phyloP scores from a whole-genome alignment of 2,329 filamentous ascomycete species.

The Venturia oleaginea region DNA sequence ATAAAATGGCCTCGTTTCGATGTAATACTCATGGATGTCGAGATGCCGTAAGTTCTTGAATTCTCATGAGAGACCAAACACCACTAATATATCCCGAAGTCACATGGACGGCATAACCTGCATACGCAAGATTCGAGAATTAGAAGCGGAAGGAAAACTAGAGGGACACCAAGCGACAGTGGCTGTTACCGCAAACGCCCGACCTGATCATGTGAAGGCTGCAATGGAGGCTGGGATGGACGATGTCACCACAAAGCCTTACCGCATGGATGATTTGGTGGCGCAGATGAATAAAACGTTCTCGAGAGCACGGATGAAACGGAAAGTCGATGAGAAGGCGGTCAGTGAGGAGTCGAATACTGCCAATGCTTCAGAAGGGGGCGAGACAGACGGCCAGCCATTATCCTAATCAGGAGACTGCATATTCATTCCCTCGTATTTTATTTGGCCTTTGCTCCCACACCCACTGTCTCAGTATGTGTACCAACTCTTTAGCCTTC shows the following conservation, averaged over 20 bases:
- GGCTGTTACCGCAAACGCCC: constrained; percentile 29
- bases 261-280: constrained; percentile 13
- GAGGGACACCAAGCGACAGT: constrained; percentile 26
- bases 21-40: constrained; percentile 28
- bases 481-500: too few relatives aligned
- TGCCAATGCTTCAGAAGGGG: neutral
- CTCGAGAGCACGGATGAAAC: neutral
- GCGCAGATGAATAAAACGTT: constrained; percentile 4
- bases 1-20: neutral
- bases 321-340: neutral
- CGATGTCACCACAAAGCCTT: constrained; percentile 14
- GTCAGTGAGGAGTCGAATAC: neutral
- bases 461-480: too few relatives aligned
- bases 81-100: neutral
- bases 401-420: neutral
- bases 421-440: neutral
- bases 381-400: too few relatives aligned
- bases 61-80: too few relatives aligned
- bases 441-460: too few relatives aligned
- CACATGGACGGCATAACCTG: constrained; percentile 30
- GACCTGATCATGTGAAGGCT: constrained; percentile 25
- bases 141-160: constrained; percentile 21
- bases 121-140: constrained; percentile 24
- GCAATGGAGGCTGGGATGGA: constrained; percentile 26
- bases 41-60: constrained; percentile 25